Evolutionary conservation across 768 basidiomycete species (phyloP), one percentile per base, ranked within the genome.

Genomic region (Tulasnella sp.): DNA sequence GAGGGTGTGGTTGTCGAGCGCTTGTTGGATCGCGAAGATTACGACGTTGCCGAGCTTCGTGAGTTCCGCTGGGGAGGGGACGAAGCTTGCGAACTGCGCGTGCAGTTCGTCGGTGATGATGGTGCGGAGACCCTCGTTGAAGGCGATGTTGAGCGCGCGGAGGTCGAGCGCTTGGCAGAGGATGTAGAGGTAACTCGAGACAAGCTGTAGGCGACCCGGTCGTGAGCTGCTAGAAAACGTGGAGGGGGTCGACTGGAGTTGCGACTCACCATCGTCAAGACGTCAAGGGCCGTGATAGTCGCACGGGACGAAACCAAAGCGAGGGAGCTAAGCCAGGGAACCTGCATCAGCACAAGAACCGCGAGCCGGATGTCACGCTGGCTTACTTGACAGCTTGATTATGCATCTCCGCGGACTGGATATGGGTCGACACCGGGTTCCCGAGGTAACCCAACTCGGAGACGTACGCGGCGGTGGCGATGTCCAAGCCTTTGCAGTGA

Each of bases 351-450:
- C 17, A 26, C 35, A 40, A 44, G 2, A 12, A 5, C 32, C 17
- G 14, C 19, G 14, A 62, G 67, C 64, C 16, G 32, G 14, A 41
- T 1, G 19, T 26, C n/a, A 26, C 26, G n/a, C 47, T 62, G 47
- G 82, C 90, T 74, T 75, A 92, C 90, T 95, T 95, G 79, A 95
- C 86, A 59, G 93, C 90, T 79, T 95, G 93, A 76, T 95, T 95
- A 78, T 93, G 91, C 90, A 94, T 92, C 81, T 95, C 92, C 0
- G 92, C 92, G 1, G 89, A 90, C 77, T 94, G 91, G 65, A 92
- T 87, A 75, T 90, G 89, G 0, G 91, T 91, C 2, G 89, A 90
- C 12, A 94, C 92, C 0, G 93, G 92, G 81, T 87, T 91, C 22
- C 90, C 92, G 32, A 94, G 84, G 77, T 85, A 89, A 35, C 92